Conservation (phyloP, 2,329 filamentous ascomycete species). For the Drechslera avenae region DNA sequence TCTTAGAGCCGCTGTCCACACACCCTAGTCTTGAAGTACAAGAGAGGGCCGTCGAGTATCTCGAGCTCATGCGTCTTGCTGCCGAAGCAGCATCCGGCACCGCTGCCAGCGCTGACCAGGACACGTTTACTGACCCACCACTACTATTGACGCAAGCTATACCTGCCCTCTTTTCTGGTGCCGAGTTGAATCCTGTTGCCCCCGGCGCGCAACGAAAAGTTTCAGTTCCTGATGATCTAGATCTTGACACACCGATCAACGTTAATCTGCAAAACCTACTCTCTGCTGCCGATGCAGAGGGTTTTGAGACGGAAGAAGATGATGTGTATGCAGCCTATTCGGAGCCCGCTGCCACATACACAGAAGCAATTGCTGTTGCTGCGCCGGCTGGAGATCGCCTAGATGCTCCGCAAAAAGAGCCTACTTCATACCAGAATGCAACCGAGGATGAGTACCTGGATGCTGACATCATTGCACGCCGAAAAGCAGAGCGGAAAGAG, state of each 20-base stretch:
- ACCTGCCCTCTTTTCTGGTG: slow-evolving; percentile 81
- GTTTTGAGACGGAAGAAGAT: slow-evolving; percentile 50
- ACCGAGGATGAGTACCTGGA: slow-evolving; percentile 65
- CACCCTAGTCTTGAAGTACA: slow-evolving; percentile 94
- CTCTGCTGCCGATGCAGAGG: slow-evolving; percentile 54
- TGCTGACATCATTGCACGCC: slow-evolving; percentile 72
- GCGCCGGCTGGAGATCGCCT: slow-evolving; percentile 52
- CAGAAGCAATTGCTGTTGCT: slow-evolving; percentile 19
- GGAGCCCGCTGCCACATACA: slow-evolving; percentile 44
- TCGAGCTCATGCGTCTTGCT: slow-evolving; percentile 85
- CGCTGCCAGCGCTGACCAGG: slow-evolving; percentile 59
- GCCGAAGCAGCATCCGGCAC: slow-evolving; percentile 78
- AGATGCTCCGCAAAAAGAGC: slow-evolving; percentile 45
- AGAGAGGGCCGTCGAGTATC: slow-evolving; percentile 89
- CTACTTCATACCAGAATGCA: slow-evolving; percentile 53
- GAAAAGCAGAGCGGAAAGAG: slow-evolving; percentile 77
- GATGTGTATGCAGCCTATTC: slow-evolving; percentile 55
- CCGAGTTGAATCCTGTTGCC: slow-evolving; percentile 92
- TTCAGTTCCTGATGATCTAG: slow-evolving; percentile 73
- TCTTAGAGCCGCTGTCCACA: slow-evolving; percentile 75
- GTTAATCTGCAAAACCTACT: slow-evolving; percentile 71
- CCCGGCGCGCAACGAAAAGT: slow-evolving; percentile 83
- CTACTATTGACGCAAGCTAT: slow-evolving; percentile 88
- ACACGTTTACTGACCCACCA: slow-evolving; percentile 76
- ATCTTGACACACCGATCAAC: slow-evolving; percentile 84